Percentiles rank a stretch among this genome's conserved stretches.
These are phyloP conservation scores for Metschnikowia dekortorum DNA, from an alignment of 805 yeast species.

Conservation along the genomic window DNA sequence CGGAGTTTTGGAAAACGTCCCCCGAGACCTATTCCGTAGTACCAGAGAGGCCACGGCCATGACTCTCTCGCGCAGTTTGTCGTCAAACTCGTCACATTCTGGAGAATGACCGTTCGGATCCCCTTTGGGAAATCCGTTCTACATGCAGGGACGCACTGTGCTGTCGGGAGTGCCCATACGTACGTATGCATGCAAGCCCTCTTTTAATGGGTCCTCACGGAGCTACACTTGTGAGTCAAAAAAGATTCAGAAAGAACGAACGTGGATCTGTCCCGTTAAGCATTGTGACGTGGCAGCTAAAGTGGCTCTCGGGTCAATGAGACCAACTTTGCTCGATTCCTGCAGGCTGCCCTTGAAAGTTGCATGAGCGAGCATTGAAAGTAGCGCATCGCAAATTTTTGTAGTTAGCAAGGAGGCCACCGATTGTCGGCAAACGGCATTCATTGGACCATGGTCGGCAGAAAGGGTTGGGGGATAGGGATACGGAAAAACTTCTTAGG, in stretches of 20 bases:
- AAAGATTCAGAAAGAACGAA: background rate
- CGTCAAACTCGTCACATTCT: too few species aligned
- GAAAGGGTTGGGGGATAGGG: background rate
- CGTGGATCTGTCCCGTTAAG: too few species aligned
- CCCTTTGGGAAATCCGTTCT: background rate
- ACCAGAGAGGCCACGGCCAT: too few species aligned
- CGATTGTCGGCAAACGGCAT: too few species aligned
- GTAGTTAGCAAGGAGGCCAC: background rate
- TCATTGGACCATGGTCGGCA: background rate
- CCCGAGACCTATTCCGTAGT: too few species aligned
- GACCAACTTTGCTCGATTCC: too few species aligned
- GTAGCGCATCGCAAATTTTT: conserved; percentile 2
- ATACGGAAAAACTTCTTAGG: background rate
- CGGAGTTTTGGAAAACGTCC: too few species aligned
- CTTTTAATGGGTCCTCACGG: background rate
- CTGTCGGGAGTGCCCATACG: background rate
- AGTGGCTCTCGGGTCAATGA: background rate
- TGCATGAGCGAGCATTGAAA: conserved; percentile 1
- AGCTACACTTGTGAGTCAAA: background rate
- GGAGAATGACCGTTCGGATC: too few species aligned
- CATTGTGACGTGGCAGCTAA: too few species aligned
- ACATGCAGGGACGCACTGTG: background rate
- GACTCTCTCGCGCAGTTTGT: too few species aligned
- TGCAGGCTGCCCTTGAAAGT: background rate
- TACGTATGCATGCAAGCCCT: background rate